A percentile compares a stretch with the other conserved stretches of the same genome.
Evolutionary conservation across 106 monocot species (phyloP).

Genomic region (Allium cepa): DNA sequence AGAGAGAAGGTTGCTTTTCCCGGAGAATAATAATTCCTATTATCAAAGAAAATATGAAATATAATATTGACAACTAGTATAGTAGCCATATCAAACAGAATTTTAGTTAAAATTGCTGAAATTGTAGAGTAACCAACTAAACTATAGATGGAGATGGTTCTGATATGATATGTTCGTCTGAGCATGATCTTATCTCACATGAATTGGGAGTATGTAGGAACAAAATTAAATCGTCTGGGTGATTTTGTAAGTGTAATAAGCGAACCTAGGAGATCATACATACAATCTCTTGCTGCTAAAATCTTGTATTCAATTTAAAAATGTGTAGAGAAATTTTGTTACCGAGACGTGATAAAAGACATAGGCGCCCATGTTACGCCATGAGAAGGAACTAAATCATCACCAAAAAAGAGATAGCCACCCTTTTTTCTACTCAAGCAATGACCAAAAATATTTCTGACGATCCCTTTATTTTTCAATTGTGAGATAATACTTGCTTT

Average conservation of each 20-base stretch:
- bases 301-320: background rate
- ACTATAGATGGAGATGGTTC: too few relatives aligned
- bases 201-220: too few relatives aligned
- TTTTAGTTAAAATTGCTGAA: too few relatives aligned
- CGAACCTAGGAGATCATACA: background rate
- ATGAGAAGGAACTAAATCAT: conserved; percentile 43
- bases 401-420: conserved; percentile 82
- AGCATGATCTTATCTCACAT: too few relatives aligned
- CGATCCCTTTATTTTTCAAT: conserved; percentile 46
- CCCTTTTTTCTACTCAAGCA: conserved; percentile 57
- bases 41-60: too few relatives aligned
- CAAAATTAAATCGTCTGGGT: too few relatives aligned
- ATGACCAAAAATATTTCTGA: conserved; percentile 66
- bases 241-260: background rate
- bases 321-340: background rate
- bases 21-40: conserved; percentile 74
- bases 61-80: too few relatives aligned
- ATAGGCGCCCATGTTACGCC: conserved; percentile 62
- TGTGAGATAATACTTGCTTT: conserved; percentile 54
- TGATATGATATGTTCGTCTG: too few relatives aligned
- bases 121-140: too few relatives aligned
- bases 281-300: background rate
- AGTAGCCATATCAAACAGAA: too few relatives aligned
- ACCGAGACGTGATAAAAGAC: conserved; percentile 8
- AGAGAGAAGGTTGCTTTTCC: conserved; percentile 47